Conservation (phyloP, 257 asterid genomes). For the Solanum etuberosum region DNA sequence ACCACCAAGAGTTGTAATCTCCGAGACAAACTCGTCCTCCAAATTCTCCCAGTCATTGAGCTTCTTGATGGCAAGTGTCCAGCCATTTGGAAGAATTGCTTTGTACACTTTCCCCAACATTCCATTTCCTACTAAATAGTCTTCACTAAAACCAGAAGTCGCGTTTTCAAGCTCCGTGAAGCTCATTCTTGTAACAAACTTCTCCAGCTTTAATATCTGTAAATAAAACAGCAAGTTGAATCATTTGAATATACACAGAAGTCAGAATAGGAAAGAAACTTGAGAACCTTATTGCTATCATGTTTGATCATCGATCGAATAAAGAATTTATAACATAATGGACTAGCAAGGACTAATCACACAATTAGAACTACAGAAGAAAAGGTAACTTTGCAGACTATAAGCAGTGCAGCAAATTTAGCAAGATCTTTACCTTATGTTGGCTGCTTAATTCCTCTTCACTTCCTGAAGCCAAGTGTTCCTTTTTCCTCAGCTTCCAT, state of each 20-base stretch:
- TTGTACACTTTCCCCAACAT: slow-evolving; percentile 15
- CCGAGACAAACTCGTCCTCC: background rate
- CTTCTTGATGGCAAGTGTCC: slow-evolving; percentile 9
- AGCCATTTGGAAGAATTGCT: slow-evolving; percentile 11
- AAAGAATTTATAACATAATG: background rate
- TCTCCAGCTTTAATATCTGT: slow-evolving; percentile 19
- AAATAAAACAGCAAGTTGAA: background rate
- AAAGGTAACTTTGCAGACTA: background rate
- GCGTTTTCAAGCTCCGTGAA: slow-evolving; percentile 7
- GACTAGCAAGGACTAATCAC: background rate
- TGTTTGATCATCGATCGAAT: background rate
- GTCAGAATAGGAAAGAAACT: background rate
- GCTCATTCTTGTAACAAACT: slow-evolving; percentile 8
- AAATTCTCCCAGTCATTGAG: background rate
- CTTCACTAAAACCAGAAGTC: slow-evolving; percentile 11
- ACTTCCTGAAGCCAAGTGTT: background rate
- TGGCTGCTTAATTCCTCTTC: background rate
- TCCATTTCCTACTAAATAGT: slow-evolving; percentile 1
- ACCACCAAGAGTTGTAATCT: slow-evolving; percentile 10
- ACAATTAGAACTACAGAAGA: background rate
- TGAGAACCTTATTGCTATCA: background rate
- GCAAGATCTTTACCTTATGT: background rate
- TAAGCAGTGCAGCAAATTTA: background rate
- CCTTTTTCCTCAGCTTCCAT: background rate
- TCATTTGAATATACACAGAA: background rate